Evolutionary conservation across 805 yeast genomes (phyloP).

Genomic region (Yamadazyma sp.): DNA sequence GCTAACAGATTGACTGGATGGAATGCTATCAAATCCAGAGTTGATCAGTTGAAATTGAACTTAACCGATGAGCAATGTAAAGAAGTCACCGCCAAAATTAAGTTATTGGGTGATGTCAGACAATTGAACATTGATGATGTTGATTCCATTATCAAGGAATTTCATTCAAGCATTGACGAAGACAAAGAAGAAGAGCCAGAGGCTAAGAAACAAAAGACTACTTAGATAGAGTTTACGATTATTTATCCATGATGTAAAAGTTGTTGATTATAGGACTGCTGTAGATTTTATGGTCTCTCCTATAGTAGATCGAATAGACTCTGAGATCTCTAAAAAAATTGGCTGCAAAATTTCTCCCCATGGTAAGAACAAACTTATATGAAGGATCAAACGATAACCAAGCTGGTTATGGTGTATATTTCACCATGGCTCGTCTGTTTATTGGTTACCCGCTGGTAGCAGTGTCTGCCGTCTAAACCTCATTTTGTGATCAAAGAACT

Average conservation of each 20-base stretch:
- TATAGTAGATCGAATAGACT: too few species aligned
- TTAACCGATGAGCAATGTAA: conserved; percentile 91
- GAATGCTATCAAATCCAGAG: conserved; percentile 98
- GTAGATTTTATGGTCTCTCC: too few species aligned
- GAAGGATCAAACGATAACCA: too few species aligned
- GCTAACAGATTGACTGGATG: conserved; percentile 98
- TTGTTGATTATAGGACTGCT: background rate
- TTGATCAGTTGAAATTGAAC: conserved; percentile 89
- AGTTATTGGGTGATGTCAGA: conserved; percentile 92
- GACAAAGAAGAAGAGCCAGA: conserved; percentile 59
- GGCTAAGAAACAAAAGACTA: conserved; percentile 18
- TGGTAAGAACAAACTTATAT: too few species aligned
- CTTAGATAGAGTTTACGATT: conserved; percentile 12
- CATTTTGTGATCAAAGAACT: too few species aligned
- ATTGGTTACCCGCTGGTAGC: too few species aligned
- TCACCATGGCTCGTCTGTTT: too few species aligned
- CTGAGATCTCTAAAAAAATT: background rate
- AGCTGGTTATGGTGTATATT: too few species aligned
- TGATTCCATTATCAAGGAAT: conserved; percentile 93
- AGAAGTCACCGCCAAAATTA: conserved; percentile 91
- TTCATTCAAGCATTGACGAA: conserved; percentile 45
- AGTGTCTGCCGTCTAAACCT: too few species aligned
- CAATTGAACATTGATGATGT: conserved; percentile 95
- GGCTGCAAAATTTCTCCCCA: too few species aligned
- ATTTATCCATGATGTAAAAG: conserved; percentile 6